Base-by-base conservation (phyloP, 441 rosid species). In the Populus tomentosa region DNA sequence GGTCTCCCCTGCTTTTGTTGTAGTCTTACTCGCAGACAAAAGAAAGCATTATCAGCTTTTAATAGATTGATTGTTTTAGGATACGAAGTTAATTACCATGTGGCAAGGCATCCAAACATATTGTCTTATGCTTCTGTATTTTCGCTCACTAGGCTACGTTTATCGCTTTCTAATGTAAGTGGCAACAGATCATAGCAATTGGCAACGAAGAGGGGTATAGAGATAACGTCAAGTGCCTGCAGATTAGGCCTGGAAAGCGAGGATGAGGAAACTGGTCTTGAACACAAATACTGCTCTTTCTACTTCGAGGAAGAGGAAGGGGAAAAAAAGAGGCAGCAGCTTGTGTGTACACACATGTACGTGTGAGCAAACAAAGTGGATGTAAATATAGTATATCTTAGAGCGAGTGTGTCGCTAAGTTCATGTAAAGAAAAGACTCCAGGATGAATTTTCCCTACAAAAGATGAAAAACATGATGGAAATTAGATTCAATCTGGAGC, bases 1-100 rank as follows among this genome's bases (percentile, higher is more conserved):
- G 87, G 92, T 86, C 89, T 82, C 82, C 81, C 68, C 70, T 66
- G 75, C 83, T 80, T 90, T 88, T 85, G 67, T 67, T 67, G 67
- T 61, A 76, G 64, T 73, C 56, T 77, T 77, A 66, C 72, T 18
- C 21, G 23, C 71, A n/a, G 21, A 18, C 40, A 61, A 68, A 73
- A 71, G 73, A 71, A 71, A 71, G 79, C 71, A 74, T 42, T 21
- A 36, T 16, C 14, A 14, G 18, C 30, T 16, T 69, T n/a, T 40
- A 59, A 7, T n/a, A 69, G 74, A 70, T 72, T 69, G 38, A 74
- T 75, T 77, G 78, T 84, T 62, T 70, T 77, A 71, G 78, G 64
- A 59, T n/a, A 64, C 69, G 62, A 33, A 80, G 40, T 24, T 63
- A 59, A 53, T 6, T 69, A 32, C 2, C 23, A 35, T 62, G 40